Base-by-base conservation (phyloP, 495 filamentous ascomycete genomes). In the Aspergillus cristatus region DNA sequence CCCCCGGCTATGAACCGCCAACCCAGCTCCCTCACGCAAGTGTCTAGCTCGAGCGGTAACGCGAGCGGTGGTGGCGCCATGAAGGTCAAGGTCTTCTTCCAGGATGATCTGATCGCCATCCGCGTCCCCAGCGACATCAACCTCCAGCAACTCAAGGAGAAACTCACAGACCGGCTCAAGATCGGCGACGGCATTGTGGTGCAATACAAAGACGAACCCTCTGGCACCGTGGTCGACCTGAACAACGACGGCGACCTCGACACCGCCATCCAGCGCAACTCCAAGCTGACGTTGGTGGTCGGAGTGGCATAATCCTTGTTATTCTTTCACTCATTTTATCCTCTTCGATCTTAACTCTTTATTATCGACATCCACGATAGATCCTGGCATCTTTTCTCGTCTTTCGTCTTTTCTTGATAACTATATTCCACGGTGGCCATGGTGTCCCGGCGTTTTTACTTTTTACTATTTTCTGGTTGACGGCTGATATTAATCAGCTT, bases 1-100 rank as follows among this genome's bases (percentile, higher is more conserved):
- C 49, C 71, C 40, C 56, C 71, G 42, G 45, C 75, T 32, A 79
- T 85, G 70, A 71, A 77, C 37, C 82, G 84, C 14, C 82, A 90
- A 46, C 57, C 76, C 5, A 86, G 81, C 38, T 82, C 81, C 7
- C 68, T 87, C 13, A 84, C 83, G 1, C 82, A 86, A 43, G 72
- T 75, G 2, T 86, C 84, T 0, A 59, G 61, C 28, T 73, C 70
- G 17, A 60, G 62, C 41, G n/a, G n/a, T n/a, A n/a, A n/a, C n/a
- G n/a, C n/a, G n/a, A n/a, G n/a, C n/a, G n/a, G n/a, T n/a, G 61
- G 57, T 31, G 53, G 65, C 41, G 67, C 68, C 1, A 77, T 94
- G 63, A 97, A 95, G 59, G 84, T 98, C 54, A 98, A 98, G 63
- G 80, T 96, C 26, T 89, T 82, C 61, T 93, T 86, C 65, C 76